phyloP scores from a whole-genome alignment of 768 basidiomycete genomes.

The Podaxis sp. region DNA sequence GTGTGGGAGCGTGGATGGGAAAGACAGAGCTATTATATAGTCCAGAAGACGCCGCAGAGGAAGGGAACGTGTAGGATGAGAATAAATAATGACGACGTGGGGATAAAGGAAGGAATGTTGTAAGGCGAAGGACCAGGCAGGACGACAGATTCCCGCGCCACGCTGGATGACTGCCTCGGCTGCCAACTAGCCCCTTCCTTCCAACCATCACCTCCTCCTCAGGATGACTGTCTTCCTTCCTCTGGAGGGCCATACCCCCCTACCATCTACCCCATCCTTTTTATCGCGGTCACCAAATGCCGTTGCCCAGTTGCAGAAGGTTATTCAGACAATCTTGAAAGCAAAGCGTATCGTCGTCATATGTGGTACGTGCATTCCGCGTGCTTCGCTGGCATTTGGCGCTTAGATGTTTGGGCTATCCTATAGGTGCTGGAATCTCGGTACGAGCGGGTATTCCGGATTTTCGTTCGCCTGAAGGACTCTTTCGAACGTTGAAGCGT shows the following conservation, averaged over 20 bases:
- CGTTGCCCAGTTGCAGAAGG: conserved; percentile 47
- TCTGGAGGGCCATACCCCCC: conserved; percentile 45
- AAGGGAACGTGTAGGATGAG: not conserved
- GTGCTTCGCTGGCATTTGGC: conserved; percentile 13
- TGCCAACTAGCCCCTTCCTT: conserved; percentile 13
- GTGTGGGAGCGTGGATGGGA: not conserved
- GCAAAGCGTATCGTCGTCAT: conserved; percentile 85
- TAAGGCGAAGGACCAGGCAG: not conserved
- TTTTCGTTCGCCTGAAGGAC: conserved; percentile 78
- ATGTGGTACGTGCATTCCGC: conserved; percentile 58
- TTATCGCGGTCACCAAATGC: conserved; percentile 48
- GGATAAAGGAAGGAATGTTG: not conserved
- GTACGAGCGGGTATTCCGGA: conserved; percentile 89
- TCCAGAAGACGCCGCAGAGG: not conserved
- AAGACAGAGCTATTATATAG: not conserved
- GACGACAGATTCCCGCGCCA: conserved; percentile 12
- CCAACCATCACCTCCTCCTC: conserved; percentile 9
- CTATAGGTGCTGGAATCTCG: conserved; percentile 82
- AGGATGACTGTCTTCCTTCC: conserved; percentile 68
- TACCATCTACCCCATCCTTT: conserved; percentile 57
- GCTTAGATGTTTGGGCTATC: conserved; percentile 5
- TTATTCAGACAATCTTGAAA: conserved; percentile 69
- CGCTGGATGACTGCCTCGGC: conserved; percentile 13
- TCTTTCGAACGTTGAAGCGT: conserved; percentile 76
- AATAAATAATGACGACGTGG: not conserved